Evolutionary conservation across 495 filamentous ascomycete genomes (phyloP).

Genomic region (Neurospora africana): DNA sequence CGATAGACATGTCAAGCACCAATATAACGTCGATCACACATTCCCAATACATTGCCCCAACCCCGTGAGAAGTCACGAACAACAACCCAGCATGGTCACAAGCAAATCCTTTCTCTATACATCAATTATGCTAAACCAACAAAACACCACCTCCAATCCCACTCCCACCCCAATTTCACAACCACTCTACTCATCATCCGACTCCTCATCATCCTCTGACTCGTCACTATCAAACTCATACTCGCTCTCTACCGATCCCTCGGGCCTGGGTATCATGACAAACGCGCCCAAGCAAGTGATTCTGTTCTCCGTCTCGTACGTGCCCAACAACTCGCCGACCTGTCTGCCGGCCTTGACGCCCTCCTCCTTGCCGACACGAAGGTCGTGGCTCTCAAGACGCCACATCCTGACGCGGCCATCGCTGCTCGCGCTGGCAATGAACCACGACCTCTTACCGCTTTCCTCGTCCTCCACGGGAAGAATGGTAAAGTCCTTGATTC

Average conservation of each 20-base stretch:
- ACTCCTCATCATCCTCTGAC: constrained; percentile 32
- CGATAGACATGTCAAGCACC: not conserved
- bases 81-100: not conserved
- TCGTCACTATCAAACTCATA: constrained; percentile 33
- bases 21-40: not conserved
- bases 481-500: constrained; percentile 83
- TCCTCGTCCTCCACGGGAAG: constrained; percentile 36
- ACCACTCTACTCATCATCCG: constrained; percentile 32
- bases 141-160: not conserved
- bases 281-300: constrained; percentile 87
- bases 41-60: not conserved
- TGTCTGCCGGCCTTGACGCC: constrained; percentile 31
- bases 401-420: constrained; percentile 75
- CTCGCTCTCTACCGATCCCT: constrained; percentile 38
- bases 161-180: too few species aligned
- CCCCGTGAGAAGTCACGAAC: not conserved
- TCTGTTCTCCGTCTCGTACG: constrained; percentile 74
- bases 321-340: constrained; percentile 62
- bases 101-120: not conserved
- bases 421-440: constrained; percentile 69
- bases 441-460: constrained; percentile 27
- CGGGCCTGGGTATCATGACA: constrained; percentile 57
- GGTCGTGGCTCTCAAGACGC: constrained; percentile 40
- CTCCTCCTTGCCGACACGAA: constrained; percentile 19
- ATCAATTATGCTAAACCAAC: not conserved